phyloP scores from a whole-genome alignment of 208 protist genomes.

The Acanthamoeba castellanii region DNA sequence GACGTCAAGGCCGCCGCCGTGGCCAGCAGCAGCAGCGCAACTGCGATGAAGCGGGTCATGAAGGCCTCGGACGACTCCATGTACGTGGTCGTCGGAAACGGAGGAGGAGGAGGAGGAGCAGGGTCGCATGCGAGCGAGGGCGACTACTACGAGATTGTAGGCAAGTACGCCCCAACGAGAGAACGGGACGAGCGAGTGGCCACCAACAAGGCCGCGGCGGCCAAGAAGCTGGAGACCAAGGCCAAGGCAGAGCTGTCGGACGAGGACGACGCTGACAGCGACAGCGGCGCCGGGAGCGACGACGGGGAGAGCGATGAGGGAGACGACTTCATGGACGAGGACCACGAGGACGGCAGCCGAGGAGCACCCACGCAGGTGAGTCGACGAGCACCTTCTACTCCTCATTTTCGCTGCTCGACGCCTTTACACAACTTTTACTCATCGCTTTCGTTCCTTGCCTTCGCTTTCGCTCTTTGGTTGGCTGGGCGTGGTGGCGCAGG shows the following conservation, averaged over 20 bases:
- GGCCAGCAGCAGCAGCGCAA: too few species aligned
- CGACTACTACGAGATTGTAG: not conserved
- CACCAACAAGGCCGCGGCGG: not conserved
- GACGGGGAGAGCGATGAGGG: not conserved
- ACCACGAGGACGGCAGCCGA: not conserved
- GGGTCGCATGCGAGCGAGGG: not conserved
- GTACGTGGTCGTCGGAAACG: not conserved
- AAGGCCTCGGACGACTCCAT: not conserved
- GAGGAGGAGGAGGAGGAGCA: not conserved
- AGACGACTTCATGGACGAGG: not conserved
- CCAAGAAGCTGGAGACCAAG: not conserved
- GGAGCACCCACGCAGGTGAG: not conserved
- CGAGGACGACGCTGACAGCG: not conserved
- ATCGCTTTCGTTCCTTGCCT: not conserved
- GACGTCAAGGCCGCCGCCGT: not conserved
- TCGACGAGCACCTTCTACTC: not conserved
- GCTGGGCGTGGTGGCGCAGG: not conserved
- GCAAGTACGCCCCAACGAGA: not conserved
- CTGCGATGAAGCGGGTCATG: not conserved
- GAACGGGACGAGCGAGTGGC: not conserved
- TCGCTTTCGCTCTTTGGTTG: not conserved
- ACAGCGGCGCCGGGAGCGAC: not conserved
- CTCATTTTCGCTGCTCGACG: not conserved
- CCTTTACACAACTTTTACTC: not conserved
- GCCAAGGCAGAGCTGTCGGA: not conserved